Evolutionary conservation across 768 basidiomycete species (phyloP).

Genomic region (Calocybe cyanea): DNA sequence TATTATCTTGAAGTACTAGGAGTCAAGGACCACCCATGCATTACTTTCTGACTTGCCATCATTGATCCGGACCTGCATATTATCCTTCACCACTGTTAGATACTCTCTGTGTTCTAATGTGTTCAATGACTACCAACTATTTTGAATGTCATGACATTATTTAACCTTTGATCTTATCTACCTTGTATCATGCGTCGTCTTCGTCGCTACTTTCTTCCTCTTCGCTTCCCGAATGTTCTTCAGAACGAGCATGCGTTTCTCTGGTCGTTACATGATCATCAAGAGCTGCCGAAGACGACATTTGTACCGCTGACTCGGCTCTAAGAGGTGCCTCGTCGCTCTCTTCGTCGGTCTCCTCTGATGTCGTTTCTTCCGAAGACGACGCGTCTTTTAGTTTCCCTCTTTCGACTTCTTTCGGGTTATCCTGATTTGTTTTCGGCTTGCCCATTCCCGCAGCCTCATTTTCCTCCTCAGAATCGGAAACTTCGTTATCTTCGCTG

Average conservation of each 20-base stretch:
- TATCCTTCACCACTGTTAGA: slow-evolving; percentile 1
- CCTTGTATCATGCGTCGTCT: no score
- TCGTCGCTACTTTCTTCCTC: background rate
- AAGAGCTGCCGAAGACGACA: no score
- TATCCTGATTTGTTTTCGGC: background rate
- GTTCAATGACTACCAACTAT: background rate
- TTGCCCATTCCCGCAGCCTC: background rate
- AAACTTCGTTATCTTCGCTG: background rate
- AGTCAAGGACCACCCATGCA: background rate
- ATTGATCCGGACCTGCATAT: background rate
- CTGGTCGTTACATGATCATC: no score
- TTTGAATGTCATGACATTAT: no score
- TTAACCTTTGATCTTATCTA: no score
- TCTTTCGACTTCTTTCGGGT: background rate
- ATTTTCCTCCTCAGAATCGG: slow-evolving; percentile 1
- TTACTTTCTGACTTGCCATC: slow-evolving; percentile 4
- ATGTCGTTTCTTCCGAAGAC: background rate
- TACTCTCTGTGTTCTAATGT: slow-evolving; percentile 8
- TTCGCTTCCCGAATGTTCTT: slow-evolving; percentile 10
- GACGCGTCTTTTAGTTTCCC: background rate
- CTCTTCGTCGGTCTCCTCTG: slow-evolving; percentile 5
- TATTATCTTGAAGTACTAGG: slow-evolving; percentile 75
- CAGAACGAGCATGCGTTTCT: no score
- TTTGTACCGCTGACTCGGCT: no score
- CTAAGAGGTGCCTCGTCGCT: background rate